These are phyloP conservation scores for Dryas integrifolia DNA, from an alignment of 331 rosid genomes.

Conservation along the genomic window DNA sequence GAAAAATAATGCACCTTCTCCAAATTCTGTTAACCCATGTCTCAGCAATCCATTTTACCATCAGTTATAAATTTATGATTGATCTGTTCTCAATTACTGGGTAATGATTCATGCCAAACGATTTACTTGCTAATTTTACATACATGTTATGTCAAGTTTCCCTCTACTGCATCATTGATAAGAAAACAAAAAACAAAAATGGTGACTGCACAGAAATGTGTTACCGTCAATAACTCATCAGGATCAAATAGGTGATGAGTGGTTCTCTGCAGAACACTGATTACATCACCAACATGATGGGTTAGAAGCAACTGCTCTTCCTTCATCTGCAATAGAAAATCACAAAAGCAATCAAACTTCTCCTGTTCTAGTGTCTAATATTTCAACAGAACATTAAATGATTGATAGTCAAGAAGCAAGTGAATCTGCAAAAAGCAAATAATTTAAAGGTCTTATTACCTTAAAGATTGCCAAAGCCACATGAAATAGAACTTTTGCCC, in stretches of 20 bases:
- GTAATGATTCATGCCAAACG: constrained; percentile 2
- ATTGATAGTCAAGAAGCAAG: not conserved
- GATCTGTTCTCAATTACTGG: not conserved
- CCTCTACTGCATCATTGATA: not conserved
- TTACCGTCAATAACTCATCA: constrained; percentile 84
- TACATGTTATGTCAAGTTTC: not conserved
- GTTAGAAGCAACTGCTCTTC: constrained; percentile 74
- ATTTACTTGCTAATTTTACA: not conserved
- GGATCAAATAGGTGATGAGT: constrained; percentile 96
- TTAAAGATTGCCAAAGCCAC: constrained; percentile 92
- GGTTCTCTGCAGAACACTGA: constrained; percentile 70
- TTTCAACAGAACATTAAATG: not conserved
- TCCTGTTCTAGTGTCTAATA: not conserved
- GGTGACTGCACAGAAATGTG: constrained; percentile 2
- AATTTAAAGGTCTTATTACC: constrained; percentile 38
- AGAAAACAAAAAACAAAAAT: not conserved
- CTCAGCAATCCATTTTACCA: not conserved
- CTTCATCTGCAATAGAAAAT: constrained; percentile 69
- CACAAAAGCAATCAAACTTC: constrained; percentile 23
- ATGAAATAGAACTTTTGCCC: constrained; percentile 96
- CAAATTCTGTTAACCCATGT: no score
- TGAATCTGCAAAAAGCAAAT: constrained; percentile 9
- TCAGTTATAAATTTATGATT: not conserved
- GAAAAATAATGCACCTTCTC: not conserved
- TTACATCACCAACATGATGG: constrained; percentile 91